Conservation (phyloP, 2,329 filamentous ascomycete genomes). For the Arthrinium puccinioides region DNA sequence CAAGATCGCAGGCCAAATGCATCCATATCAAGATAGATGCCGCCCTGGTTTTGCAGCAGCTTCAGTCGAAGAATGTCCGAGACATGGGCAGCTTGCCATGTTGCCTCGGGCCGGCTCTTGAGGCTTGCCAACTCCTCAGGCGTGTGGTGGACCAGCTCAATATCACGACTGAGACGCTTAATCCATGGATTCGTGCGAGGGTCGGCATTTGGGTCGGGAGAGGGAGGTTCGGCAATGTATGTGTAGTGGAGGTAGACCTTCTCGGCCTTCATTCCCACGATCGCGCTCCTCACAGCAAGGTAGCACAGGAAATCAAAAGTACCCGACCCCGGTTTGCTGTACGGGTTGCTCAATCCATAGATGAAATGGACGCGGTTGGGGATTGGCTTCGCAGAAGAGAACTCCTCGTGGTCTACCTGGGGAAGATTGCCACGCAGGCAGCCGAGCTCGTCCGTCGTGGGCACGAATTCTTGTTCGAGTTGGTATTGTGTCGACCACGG, state of each 20-base stretch:
- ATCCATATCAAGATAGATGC: slow-evolving; percentile 29
- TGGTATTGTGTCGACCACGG: slow-evolving; percentile 26
- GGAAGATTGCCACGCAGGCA: slow-evolving; percentile 21
- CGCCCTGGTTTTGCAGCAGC: slow-evolving; percentile 24
- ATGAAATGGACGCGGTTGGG: slow-evolving; percentile 31
- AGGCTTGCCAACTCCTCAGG: slow-evolving; percentile 18
- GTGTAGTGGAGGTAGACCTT: slow-evolving; percentile 28
- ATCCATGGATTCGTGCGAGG: slow-evolving; percentile 29
- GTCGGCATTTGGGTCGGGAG: slow-evolving; percentile 20
- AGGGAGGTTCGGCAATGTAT: slow-evolving; percentile 26
- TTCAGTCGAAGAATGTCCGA: slow-evolving; percentile 27
- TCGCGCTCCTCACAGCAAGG: slow-evolving; percentile 27
- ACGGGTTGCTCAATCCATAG: slow-evolving; percentile 27
- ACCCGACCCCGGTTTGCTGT: slow-evolving; percentile 18
- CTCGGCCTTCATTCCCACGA: slow-evolving; percentile 27
- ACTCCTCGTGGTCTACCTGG: slow-evolving; percentile 5
- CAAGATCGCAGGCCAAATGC: slow-evolving; percentile 26
- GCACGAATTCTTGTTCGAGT: slow-evolving; percentile 22
- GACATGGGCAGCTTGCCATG: slow-evolving; percentile 25
- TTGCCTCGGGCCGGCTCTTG: slow-evolving; percentile 18
- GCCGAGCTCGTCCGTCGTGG: slow-evolving; percentile 23
- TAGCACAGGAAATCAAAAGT: slow-evolving; percentile 30
- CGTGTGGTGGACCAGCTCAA: slow-evolving; percentile 27
- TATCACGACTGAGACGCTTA: slow-evolving; percentile 21
- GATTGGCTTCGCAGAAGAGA: slow-evolving; percentile 17